Conservation (phyloP, 768 basidiomycete genomes). For the Tricholoma flavovirens region DNA sequence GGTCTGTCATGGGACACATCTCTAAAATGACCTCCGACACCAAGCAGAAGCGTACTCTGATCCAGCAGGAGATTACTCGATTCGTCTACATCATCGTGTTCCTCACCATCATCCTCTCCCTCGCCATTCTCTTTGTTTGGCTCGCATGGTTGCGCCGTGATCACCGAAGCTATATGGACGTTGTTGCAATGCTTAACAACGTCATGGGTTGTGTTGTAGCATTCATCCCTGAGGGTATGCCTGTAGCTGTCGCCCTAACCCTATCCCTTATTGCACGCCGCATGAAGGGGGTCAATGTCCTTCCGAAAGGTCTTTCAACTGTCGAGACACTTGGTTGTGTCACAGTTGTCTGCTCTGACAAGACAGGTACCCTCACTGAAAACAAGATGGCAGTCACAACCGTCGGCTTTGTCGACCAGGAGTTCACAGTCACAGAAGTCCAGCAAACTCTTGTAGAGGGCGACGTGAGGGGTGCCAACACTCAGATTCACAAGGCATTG, state of each 20-base stretch:
- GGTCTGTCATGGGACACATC: conserved; percentile 45
- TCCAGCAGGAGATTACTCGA: conserved; percentile 43
- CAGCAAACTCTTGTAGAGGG: conserved; percentile 7
- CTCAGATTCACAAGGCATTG: conserved; percentile 26
- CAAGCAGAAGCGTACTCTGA: conserved; percentile 40
- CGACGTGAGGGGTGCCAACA: conserved; percentile 2
- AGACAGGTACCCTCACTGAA: conserved; percentile 58
- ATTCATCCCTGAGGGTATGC: conserved; percentile 44
- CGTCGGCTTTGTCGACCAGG: conserved; percentile 31
- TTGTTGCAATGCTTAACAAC: conserved; percentile 46
- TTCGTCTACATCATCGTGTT: conserved; percentile 48
- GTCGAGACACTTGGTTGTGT: conserved; percentile 65
- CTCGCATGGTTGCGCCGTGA: conserved; percentile 35
- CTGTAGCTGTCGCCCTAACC: conserved; percentile 50
- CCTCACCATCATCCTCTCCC: conserved; percentile 34
- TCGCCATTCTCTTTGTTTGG: conserved; percentile 36
- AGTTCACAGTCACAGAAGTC: conserved; percentile 22
- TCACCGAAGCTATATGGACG: conserved; percentile 43
- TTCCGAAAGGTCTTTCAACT: conserved; percentile 47
- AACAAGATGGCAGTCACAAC: conserved; percentile 55
- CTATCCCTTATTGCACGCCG: conserved; percentile 22
- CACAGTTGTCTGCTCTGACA: conserved; percentile 48
- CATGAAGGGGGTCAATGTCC: conserved; percentile 11
- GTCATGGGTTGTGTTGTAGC: conserved; percentile 41
- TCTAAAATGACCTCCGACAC: conserved; percentile 46